Base-by-base conservation (phyloP, 164 flowering plant species). In the Berberis thunbergii region DNA sequence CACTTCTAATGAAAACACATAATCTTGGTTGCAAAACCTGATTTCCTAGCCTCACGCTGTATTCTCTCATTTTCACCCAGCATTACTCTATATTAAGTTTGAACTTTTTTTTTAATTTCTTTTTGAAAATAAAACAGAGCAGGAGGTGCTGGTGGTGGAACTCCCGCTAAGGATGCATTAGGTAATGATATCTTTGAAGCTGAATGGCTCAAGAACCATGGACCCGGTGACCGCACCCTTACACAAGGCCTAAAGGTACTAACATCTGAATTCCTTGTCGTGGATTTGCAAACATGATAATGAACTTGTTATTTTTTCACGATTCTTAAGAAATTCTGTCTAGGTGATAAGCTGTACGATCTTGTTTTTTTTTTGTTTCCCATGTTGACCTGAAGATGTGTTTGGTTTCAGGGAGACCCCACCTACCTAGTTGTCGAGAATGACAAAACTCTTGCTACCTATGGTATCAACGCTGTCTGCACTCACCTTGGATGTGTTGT, bases 401-500 rank as follows among this genome's bases (percentile, higher is more conserved):
- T 46, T 8, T 46, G 4, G 44, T 64, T 73, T 43, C 78, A 91
- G 98, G 98, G 98, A 66, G 96, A 91, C 67, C 96, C 98, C 1
- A 89, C 92, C 8, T 89, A 91, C 84, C 89, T 91, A 43, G 86
- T 91, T 3, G 91, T 89, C 78, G 96, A 92, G 82, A 81, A 58
- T 2, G 96, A 92, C 78, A 76, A 64, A 69, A 85, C 88, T 89
- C 84, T 87, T 13, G 98, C 98, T 54, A 82, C 96, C 3, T 91
- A 74, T 39, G 98, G 94, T 3, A 86, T 91, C 59, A 91, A 89
- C 67, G 98, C 86, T 0, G 96, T 91, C 11, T 91, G 97, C 83
- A 87, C 97, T 3, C 96, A 91, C 65, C 94, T 91, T 56, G 94
- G 97, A 40, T 91, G 97, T 70, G 97, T 91, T 4, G 92, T 91